Percentiles rank a stretch among this genome's conserved stretches.
These are phyloP conservation scores for Triticum turgidum DNA, from an alignment of 176 grass and related monocot genomes.

Conservation along the genomic window DNA sequence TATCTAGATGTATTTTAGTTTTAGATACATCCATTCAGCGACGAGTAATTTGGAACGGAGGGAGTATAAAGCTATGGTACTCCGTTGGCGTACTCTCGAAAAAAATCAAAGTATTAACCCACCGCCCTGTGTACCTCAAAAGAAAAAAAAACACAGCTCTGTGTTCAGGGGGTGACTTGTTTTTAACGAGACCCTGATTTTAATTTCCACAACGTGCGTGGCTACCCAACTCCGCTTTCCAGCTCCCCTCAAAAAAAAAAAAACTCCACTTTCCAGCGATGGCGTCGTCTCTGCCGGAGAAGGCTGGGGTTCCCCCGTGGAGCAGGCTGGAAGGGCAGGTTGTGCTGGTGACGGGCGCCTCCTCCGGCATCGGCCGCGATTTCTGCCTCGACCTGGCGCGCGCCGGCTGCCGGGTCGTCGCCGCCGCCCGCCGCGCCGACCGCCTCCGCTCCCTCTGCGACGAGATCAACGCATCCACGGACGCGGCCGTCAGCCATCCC, in stretches of 20 bases:
- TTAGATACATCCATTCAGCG: no score
- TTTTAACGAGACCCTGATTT: no score
- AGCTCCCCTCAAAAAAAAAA: no score
- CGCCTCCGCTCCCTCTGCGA: slow-evolving; percentile 82
- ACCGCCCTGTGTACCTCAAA: no score
- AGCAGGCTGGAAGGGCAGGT: slow-evolving; percentile 64
- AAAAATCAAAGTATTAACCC: no score
- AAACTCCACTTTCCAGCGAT: background rate
- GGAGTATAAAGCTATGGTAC: no score
- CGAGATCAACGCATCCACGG: slow-evolving; percentile 53
- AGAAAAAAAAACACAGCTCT: no score
- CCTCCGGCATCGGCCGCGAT: slow-evolving; percentile 81
- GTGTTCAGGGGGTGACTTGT: no score
- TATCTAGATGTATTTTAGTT: no score
- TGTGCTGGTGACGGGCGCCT: slow-evolving; percentile 87
- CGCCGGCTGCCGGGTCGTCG: slow-evolving; percentile 62
- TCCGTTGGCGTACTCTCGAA: no score
- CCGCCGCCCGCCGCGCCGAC: slow-evolving; percentile 59
- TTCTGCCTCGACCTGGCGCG: slow-evolving; percentile 78
- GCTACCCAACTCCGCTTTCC: background rate
- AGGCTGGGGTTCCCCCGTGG: slow-evolving; percentile 28
- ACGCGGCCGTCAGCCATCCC: background rate
- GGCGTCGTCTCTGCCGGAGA: slow-evolving; percentile 10
- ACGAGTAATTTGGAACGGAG: no score
- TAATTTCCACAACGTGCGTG: no score